These are phyloP conservation scores for Hemileia vastatrix DNA, from an alignment of 1,284 basidiomycete genomes.

Conservation along the genomic window DNA sequence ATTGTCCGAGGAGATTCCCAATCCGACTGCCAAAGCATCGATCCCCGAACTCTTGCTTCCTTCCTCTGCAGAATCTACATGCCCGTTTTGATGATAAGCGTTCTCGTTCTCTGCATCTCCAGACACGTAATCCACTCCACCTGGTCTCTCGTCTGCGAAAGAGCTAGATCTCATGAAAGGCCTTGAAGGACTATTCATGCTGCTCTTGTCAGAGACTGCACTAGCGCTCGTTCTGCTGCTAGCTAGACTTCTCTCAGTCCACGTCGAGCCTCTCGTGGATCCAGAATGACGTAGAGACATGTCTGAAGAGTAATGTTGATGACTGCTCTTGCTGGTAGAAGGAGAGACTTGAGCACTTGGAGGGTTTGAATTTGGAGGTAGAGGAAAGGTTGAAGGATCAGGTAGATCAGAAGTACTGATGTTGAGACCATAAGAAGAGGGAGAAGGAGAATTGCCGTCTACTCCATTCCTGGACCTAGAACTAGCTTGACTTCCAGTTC, in stretches of 20 bases:
- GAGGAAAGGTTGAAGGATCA: not conserved
- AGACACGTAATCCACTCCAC: not conserved
- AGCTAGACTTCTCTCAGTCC: constrained; percentile 26
- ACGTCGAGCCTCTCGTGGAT: no score
- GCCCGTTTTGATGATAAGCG: not conserved
- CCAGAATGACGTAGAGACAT: no score
- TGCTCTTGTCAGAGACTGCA: constrained; percentile 7
- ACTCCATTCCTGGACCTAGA: not conserved
- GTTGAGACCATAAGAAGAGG: not conserved
- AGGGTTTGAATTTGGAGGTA: no score
- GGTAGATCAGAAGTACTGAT: not conserved
- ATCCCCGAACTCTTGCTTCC: not conserved
- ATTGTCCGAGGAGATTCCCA: constrained; percentile 25
- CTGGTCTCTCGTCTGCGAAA: constrained; percentile 8
- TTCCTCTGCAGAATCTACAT: not conserved
- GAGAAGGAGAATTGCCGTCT: not conserved
- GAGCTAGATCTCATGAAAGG: constrained; percentile 11
- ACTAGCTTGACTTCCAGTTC: not conserved
- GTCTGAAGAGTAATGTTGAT: no score
- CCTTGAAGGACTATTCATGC: constrained; percentile 17
- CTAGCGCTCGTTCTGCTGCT: constrained; percentile 29
- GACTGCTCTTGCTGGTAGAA: no score
- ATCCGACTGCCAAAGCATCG: constrained; percentile 8
- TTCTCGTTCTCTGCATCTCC: not conserved
- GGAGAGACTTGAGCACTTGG: no score